phyloP scores from a whole-genome alignment of 2,329 filamentous ascomycete genomes.

The Talaromyces sp. region DNA sequence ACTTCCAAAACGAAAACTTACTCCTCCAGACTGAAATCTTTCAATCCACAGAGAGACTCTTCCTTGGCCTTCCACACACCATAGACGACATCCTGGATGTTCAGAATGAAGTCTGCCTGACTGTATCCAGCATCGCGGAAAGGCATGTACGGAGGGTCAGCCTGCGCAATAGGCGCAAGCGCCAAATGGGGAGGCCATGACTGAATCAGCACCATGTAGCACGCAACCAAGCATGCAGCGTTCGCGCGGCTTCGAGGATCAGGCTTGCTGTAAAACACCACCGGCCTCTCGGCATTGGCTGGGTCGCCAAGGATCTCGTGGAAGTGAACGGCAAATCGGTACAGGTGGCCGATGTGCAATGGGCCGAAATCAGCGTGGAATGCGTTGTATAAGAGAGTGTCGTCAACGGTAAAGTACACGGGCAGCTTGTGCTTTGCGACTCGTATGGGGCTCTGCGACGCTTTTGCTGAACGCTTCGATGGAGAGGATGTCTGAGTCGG shows the following conservation, averaged over 20 bases:
- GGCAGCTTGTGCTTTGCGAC: constrained; percentile 60
- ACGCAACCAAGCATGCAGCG: constrained; percentile 88
- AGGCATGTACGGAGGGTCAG: constrained; percentile 96
- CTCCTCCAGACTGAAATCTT: constrained; percentile 94
- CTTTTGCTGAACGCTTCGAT: constrained; percentile 69
- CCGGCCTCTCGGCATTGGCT: constrained; percentile 80
- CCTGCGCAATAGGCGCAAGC: constrained; percentile 89
- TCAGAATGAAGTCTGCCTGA: constrained; percentile 93
- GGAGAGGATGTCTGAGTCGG: constrained; percentile 62
- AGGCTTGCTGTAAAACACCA: constrained; percentile 93
- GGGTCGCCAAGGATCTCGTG: constrained; percentile 91
- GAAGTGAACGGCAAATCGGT: constrained; percentile 91
- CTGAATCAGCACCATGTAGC: constrained; percentile 98
- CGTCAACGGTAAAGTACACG: constrained; percentile 94
- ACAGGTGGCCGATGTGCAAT: constrained; percentile 93
- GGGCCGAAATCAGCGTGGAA: constrained; percentile 99
- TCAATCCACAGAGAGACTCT: constrained; percentile 82
- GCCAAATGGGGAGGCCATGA: constrained; percentile 96
- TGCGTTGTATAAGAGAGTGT: constrained; percentile 89
- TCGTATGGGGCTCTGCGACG: constrained; percentile 56
- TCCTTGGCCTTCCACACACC: constrained; percentile 99
- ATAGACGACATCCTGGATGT: constrained; percentile 95
- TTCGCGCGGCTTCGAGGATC: constrained; percentile 87
- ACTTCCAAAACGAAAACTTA: constrained; percentile 36
- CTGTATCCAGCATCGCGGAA: constrained; percentile 98